Evolutionary conservation across 2,329 filamentous ascomycete species (phyloP), one percentile per base, ranked within the genome.

Genomic region (Penicillium glabrum): DNA sequence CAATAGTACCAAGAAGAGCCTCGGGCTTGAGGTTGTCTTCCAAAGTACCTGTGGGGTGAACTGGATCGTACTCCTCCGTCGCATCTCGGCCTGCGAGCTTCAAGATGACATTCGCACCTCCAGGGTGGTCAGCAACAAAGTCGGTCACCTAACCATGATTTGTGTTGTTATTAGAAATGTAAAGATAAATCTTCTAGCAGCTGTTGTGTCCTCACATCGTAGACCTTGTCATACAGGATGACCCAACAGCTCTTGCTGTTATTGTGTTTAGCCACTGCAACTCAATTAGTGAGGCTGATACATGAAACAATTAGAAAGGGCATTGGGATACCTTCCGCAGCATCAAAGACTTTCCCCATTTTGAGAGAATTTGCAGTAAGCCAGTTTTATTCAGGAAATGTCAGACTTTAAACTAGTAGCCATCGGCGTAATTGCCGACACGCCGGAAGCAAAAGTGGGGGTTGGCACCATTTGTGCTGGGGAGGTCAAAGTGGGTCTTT

Each of bases 51-150:
- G 63, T 50, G 31, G 68, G 60, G 52, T 76, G 73, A 7, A 75
- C 69, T 1, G 69, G 66, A 29, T 74, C 70, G 39, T 72, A 76
- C 37, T 69, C 69, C 2, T 64, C 62, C 0, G 73, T 76, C 5
- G 71, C 72, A 57, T 76, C 72, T 41, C 64, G 63, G 7, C 73
- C 73, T 6, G 72, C 73, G 27, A 64, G 66, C 23, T 64, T 65
- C 29, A 76, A 63, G 39, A 76, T 72, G 7, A 73, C 64, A 7
- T 63, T 60, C 5, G 67, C 56, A 7, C 73, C 73, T 3, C 73
- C 73, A 1, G 73, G 73, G n/a, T 75, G 73, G 4, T 41, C 24
- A 13, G 23, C 16, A 6, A 53, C 39, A 35, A 53, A 47, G 19
- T 53, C 24, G 31, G 51, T 53, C n/a, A 53, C 51, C 49, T 51